A percentile compares a stretch with the other conserved stretches of the same genome.
Evolutionary conservation across 2,329 filamentous ascomycete genomes (phyloP).

Genomic region (Apiospora hydei): DNA sequence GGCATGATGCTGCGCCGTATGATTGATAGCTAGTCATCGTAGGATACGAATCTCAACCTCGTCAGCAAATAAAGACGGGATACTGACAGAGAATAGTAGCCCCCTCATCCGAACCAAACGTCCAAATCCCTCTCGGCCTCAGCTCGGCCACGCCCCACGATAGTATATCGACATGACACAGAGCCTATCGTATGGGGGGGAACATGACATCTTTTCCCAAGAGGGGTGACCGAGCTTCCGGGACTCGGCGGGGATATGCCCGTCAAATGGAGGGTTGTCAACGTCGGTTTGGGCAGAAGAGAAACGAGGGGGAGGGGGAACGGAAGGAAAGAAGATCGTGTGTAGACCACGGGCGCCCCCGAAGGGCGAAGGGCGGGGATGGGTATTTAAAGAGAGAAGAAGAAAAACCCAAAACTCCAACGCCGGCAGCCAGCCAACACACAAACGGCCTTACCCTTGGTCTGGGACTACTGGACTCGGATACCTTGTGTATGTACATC

Average conservation of each 20-base stretch:
- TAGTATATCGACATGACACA: neutral
- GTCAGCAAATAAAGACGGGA: neutral
- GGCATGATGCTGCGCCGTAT: neutral
- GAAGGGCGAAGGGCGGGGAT: neutral
- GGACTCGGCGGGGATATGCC: neutral
- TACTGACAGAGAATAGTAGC: neutral
- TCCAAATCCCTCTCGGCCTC: neutral
- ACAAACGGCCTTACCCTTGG: neutral
- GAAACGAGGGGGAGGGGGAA: neutral
- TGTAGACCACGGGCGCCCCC: neutral
- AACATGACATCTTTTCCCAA: neutral
- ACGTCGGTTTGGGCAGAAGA: neutral
- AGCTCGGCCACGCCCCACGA: neutral
- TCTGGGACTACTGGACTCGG: neutral
- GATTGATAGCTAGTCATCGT: neutral
- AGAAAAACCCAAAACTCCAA: too few species aligned
- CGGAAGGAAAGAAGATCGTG: neutral
- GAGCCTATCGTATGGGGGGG: neutral
- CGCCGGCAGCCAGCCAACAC: neutral
- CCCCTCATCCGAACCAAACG: neutral
- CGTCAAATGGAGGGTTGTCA: neutral
- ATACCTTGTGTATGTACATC: neutral
- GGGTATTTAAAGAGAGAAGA: neutral
- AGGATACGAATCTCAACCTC: neutral
- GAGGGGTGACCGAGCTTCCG: too few species aligned